A percentile compares a stretch with the other conserved stretches of the same genome.
Conservation (phyloP, 208 protist species). For the Crithidia acanthocephali region DNA sequence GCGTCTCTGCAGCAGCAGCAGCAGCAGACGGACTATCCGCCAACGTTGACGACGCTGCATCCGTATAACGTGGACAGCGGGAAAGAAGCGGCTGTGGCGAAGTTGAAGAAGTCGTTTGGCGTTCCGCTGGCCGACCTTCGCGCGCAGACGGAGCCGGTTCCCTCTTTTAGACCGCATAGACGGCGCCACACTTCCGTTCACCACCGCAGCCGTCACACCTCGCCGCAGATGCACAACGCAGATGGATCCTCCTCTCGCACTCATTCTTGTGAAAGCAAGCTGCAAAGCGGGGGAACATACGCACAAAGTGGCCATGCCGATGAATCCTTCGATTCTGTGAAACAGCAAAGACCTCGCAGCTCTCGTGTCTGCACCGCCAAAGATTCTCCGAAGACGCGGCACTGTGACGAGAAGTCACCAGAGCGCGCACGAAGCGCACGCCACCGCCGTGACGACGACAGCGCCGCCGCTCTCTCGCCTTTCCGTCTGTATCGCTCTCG, state of each 20-base stretch:
- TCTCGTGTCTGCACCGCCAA: too few relatives aligned
- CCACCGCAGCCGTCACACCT: not conserved
- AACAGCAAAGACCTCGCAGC: too few relatives aligned
- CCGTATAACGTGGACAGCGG: slow-evolving; percentile 12
- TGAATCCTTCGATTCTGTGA: too few relatives aligned
- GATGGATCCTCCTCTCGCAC: not conserved
- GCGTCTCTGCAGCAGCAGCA: not conserved
- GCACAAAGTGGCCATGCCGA: too few relatives aligned
- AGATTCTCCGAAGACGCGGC: too few relatives aligned
- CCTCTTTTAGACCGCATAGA: not conserved
- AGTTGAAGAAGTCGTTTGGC: too few relatives aligned
- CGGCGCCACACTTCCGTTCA: not conserved
- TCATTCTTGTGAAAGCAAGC: not conserved
- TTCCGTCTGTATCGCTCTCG: not conserved
- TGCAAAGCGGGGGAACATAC: too few relatives aligned
- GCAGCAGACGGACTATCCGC: not conserved
- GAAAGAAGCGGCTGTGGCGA: not conserved
- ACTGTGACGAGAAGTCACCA: too few relatives aligned
- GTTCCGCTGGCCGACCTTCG: not conserved
- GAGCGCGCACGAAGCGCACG: too few relatives aligned
- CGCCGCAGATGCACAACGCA: not conserved
- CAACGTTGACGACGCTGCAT: not conserved
- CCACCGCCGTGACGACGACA: too few relatives aligned
- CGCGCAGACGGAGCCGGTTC: not conserved
- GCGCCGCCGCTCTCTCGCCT: too few relatives aligned